Evolutionary conservation across 768 basidiomycete genomes (phyloP).

Genomic region (Holtermanniella nyarrowii): DNA sequence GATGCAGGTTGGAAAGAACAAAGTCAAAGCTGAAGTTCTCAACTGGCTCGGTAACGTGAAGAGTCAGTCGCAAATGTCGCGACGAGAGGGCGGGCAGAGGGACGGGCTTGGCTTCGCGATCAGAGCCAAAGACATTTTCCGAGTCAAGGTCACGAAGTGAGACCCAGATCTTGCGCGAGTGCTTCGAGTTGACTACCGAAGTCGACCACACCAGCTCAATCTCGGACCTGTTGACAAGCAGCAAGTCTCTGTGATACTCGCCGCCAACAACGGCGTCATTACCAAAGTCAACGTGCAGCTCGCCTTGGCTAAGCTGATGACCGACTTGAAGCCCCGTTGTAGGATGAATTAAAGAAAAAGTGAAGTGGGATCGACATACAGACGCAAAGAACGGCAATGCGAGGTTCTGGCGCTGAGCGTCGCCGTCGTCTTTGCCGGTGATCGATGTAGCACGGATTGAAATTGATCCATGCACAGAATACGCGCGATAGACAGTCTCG

Average conservation of each 20-base stretch:
- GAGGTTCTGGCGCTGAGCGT: conserved; percentile 11
- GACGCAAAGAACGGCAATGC: conserved; percentile 32
- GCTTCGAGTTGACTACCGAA: conserved; percentile 21
- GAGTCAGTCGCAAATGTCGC: conserved; percentile 25
- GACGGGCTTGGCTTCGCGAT: conserved; percentile 22
- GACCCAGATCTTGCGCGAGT: conserved; percentile 31
- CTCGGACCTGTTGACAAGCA: conserved; percentile 34
- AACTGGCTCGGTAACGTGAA: conserved; percentile 20
- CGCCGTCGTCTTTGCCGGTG: not conserved
- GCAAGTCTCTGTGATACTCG: conserved; percentile 26
- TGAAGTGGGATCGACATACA: conserved; percentile 33
- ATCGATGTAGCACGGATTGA: conserved; percentile 14
- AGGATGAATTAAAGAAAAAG: conserved; percentile 25
- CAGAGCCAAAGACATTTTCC: conserved; percentile 27
- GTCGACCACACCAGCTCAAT: conserved; percentile 35
- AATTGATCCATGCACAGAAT: conserved; percentile 30
- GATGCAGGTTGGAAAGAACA: conserved; percentile 29
- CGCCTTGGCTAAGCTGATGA: conserved; percentile 20
- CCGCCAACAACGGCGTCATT: conserved; percentile 25
- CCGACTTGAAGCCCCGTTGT: conserved; percentile 16
- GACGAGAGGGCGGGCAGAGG: conserved; percentile 29
- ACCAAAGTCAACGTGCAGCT: conserved; percentile 29
- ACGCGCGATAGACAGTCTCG: conserved; percentile 26
- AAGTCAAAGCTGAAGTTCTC: conserved; percentile 32
- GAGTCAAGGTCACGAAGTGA: conserved; percentile 33